phyloP scores from a whole-genome alignment of 257 asterid genomes.

The Ajuga chamaepitys region DNA sequence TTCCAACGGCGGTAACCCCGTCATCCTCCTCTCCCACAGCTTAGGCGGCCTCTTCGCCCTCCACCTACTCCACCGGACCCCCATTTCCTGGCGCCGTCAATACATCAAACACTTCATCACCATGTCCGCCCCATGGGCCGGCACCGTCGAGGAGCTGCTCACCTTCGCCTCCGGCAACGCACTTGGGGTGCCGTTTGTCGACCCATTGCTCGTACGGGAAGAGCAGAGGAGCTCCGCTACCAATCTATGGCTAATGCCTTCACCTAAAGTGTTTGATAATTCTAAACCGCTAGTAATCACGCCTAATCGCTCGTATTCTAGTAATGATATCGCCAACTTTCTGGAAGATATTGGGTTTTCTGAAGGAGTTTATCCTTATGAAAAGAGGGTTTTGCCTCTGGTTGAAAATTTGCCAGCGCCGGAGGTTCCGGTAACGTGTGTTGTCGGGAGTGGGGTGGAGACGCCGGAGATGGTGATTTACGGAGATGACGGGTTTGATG shows the following conservation, averaged over 20 bases:
- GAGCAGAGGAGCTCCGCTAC: slow-evolving; percentile 68
- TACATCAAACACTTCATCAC: slow-evolving; percentile 65
- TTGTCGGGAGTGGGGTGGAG: slow-evolving; percentile 52
- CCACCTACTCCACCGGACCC: slow-evolving; percentile 45
- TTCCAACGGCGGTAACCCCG: slow-evolving; percentile 50
- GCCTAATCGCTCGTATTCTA: slow-evolving; percentile 29
- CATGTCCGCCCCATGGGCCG: slow-evolving; percentile 88
- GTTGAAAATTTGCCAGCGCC: slow-evolving; percentile 28
- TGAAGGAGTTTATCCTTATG: slow-evolving; percentile 51
- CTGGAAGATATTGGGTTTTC: slow-evolving; percentile 58
- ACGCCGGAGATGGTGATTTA: slow-evolving; percentile 55
- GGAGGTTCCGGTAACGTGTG: slow-evolving; percentile 48
- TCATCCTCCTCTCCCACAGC: slow-evolving; percentile 70
- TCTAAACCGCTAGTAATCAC: slow-evolving; percentile 34
- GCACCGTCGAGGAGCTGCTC: slow-evolving; percentile 57
- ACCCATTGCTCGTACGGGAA: slow-evolving; percentile 57
- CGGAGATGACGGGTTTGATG: slow-evolving; percentile 46
- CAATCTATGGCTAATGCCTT: slow-evolving; percentile 76
- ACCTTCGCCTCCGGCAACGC: slow-evolving; percentile 75
- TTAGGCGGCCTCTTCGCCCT: slow-evolving; percentile 63
- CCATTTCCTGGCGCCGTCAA: slow-evolving; percentile 46
- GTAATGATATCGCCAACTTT: slow-evolving; percentile 34
- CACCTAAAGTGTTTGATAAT: slow-evolving; percentile 39
- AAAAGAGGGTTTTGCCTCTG: slow-evolving; percentile 53
- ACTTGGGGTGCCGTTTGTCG: slow-evolving; percentile 61